phyloP scores from a whole-genome alignment of 2,329 filamentous ascomycete genomes.

The Phoma sp. region DNA sequence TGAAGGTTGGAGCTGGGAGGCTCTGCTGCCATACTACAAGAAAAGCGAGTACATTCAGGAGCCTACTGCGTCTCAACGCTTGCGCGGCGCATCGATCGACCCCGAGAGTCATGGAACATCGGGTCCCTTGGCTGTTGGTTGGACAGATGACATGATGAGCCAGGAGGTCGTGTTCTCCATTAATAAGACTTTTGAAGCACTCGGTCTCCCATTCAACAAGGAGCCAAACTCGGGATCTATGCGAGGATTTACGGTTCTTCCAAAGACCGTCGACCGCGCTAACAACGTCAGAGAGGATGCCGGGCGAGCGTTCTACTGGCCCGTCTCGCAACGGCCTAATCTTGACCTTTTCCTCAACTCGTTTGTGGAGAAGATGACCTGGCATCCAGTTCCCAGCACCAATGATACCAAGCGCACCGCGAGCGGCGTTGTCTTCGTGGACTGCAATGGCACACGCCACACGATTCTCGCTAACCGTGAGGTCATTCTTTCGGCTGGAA shows the following conservation, averaged over 20 bases:
- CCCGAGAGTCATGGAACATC: not conserved
- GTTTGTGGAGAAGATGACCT: not conserved
- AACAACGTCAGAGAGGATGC: not conserved
- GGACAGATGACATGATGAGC: not conserved
- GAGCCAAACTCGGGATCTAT: not conserved
- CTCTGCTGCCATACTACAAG: conserved; percentile 36
- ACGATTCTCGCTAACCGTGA: not conserved
- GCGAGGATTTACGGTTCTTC: not conserved
- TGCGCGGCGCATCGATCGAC: not conserved
- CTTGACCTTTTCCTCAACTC: not conserved
- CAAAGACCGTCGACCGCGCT: not conserved
- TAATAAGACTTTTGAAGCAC: not conserved
- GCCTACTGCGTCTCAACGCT: not conserved
- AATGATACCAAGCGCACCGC: not conserved
- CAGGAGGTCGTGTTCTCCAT: not conserved
- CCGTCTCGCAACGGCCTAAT: not conserved
- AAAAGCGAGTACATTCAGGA: conserved; percentile 1
- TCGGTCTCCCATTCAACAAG: not conserved
- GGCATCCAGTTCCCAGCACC: not conserved
- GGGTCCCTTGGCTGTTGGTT: not conserved
- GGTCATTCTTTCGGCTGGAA: not conserved
- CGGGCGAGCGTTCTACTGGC: not conserved
- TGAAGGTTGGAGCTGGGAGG: conserved; percentile 41
- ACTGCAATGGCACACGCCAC: not conserved
- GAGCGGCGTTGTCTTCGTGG: not conserved